Base-by-base conservation (phyloP, 345 rosid genomes). In the Salix exigua region DNA sequence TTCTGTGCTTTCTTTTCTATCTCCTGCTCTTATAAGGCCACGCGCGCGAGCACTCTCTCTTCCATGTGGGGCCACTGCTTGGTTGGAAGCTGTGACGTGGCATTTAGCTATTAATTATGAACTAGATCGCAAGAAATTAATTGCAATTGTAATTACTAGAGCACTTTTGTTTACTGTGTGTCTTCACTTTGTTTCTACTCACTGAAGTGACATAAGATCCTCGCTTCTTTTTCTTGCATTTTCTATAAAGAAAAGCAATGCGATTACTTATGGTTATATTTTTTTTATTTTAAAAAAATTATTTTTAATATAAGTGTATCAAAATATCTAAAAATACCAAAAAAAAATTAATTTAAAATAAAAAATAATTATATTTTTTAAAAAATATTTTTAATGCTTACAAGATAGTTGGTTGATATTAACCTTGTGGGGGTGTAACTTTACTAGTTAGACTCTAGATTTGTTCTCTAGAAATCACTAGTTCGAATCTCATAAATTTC, bases 201-300 rank as follows among this genome's bases (percentile, higher is more conserved):
- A 76, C 76, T 83, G 88, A 88, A 85, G 84, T 82, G 91, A 87
- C 84, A 82, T 80, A 85, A 86, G 86, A 89, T 88, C 86, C 83
- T 78, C 55, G 81, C 83, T 51, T 87, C 88, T 6, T 87, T 89
- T 79, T 73, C 79, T 79, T 82, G 74, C 73, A 79, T 76, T 74
- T 61, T 66, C 69, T 31, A 74, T 65, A 84, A 81, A 81, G 83
- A 73, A 33, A 71, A 46, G 79, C 80, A 75, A n/a, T 0, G 7
- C 11, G 62, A 11, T 62, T 30, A 30, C 31, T 30, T 30, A 30
- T 30, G n/a, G n/a, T n/a, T n/a, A n/a, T n/a, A n/a, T 2, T 0
- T 30, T 31, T 31, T 31, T 31, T 4, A 4, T 31, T 31, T 31
- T 31, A 3, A 0, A 31, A 31, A 31, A 31, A 31, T 31, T 31